Conservation (phyloP, 139 green algal genomes). For the Chlorella sp. region DNA sequence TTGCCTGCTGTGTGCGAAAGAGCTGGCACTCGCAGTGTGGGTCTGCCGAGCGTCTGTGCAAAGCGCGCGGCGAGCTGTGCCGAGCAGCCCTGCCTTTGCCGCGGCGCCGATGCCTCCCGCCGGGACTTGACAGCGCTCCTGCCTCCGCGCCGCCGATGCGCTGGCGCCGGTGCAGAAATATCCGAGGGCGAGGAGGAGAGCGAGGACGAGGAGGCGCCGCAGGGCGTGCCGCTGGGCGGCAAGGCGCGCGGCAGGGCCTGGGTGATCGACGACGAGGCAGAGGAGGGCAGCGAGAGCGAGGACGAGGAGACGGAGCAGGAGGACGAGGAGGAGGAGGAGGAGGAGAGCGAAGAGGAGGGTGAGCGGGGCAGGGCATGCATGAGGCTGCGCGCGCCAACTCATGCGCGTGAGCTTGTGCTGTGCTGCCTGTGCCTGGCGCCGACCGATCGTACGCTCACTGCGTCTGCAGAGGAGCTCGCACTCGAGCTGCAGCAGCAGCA, state of each 20-base stretch:
- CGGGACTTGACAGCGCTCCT: not conserved
- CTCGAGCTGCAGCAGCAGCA: not conserved
- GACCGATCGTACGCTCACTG: not conserved
- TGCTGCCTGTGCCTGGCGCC: not conserved
- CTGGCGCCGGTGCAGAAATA: not conserved
- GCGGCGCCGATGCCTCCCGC: not conserved
- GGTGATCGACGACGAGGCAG: constrained; percentile 24
- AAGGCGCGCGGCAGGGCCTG: not conserved
- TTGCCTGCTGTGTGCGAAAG: not conserved
- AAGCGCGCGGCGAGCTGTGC: not conserved
- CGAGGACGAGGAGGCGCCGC: constrained; percentile 24
- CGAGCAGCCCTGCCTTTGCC: not conserved
- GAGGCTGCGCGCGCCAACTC: not conserved
- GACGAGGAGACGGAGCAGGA: constrained; percentile 4
- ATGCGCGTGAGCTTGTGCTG: not conserved
- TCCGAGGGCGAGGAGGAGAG: not conserved
- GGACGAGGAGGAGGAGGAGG: not conserved
- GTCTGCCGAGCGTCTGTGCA: not conserved
- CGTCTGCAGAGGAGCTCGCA: not conserved
- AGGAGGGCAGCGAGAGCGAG: constrained; percentile 22
- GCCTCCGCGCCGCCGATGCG: not conserved
- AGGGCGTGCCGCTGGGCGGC: constrained; percentile 6
- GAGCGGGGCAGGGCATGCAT: not conserved
- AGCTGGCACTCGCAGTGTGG: not conserved
- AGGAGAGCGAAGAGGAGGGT: not conserved